Conservation (phyloP, 192 early-diverging fungal species). For the Podila verticillata region DNA sequence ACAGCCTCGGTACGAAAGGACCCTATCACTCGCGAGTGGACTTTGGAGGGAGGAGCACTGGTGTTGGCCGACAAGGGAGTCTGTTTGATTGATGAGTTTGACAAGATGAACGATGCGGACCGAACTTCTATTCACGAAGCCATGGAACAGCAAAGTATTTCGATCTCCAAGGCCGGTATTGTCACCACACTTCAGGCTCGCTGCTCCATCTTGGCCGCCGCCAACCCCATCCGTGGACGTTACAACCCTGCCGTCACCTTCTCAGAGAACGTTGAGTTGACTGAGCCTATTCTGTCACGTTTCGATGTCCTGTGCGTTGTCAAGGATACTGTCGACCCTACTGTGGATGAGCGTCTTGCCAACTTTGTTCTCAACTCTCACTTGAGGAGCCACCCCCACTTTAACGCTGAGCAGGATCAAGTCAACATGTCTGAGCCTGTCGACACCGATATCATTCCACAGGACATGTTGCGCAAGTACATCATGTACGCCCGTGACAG, state of each 20-base stretch:
- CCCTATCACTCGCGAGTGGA: conserved; percentile 88
- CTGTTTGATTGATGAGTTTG: conserved; percentile 91
- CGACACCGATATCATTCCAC: conserved; percentile 78
- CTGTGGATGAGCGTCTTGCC: conserved; percentile 90
- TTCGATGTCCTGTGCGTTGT: conserved; percentile 98
- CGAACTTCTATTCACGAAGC: conserved; percentile 96
- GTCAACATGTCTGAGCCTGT: conserved; percentile 52
- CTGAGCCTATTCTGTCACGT: conserved; percentile 98
- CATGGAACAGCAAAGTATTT: conserved; percentile 92
- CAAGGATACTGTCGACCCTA: conserved; percentile 90
- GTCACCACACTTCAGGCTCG: conserved; percentile 87
- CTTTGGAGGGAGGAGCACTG: conserved; percentile 88
- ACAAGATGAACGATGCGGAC: conserved; percentile 92
- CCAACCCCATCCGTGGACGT: conserved; percentile 86
- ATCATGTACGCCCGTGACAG: conserved; percentile 88
- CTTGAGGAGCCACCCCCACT: conserved; percentile 87
- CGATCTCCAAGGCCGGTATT: conserved; percentile 90
- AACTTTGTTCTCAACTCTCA: conserved; percentile 95
- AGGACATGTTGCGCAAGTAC: conserved; percentile 86
- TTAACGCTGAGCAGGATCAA: conserved; percentile 53
- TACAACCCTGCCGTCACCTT: conserved; percentile 93
- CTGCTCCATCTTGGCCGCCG: conserved; percentile 83
- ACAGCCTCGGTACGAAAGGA: conserved; percentile 88
- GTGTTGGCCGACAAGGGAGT: conserved; percentile 90
- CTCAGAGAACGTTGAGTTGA: conserved; percentile 97